These are phyloP conservation scores for Gossypium laxum DNA, from an alignment of 441 rosid species.

Conservation along the genomic window DNA sequence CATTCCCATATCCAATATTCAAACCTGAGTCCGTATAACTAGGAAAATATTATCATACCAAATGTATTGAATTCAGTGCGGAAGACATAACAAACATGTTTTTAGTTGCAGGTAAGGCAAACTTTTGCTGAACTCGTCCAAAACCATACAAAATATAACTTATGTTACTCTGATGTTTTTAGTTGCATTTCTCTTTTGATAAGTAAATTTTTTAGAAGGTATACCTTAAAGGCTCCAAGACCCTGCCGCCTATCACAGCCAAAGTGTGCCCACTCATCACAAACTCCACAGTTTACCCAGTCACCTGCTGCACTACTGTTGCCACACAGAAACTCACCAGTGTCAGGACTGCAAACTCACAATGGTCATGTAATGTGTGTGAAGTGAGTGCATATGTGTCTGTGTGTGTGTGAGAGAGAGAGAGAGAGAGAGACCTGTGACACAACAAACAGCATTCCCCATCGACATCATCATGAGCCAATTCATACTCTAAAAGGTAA, in stretches of 20 bases:
- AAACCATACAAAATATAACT: not conserved
- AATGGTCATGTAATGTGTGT: not conserved
- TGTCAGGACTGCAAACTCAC: slow-evolving; percentile 7
- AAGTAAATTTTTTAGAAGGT: not conserved
- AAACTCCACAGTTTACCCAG: slow-evolving; percentile 94
- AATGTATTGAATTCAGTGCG: not conserved
- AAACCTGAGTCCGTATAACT: too few relatives aligned
- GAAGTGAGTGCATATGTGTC: not conserved
- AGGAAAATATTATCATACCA: not conserved
- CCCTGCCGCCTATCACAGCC: slow-evolving; percentile 97
- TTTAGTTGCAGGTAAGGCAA: not conserved
- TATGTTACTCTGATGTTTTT: not conserved
- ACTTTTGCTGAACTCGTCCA: not conserved
- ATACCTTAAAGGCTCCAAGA: slow-evolving; percentile 94
- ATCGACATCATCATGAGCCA: slow-evolving; percentile 96
- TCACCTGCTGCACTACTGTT: slow-evolving; percentile 99
- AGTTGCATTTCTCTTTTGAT: not conserved
- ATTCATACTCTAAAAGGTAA: slow-evolving; percentile 82
- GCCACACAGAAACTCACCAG: slow-evolving; percentile 12
- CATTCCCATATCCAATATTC: too few relatives aligned
- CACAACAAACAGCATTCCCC: slow-evolving; percentile 98
- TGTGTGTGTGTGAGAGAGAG: not conserved
- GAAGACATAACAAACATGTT: not conserved
- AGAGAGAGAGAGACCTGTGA: slow-evolving; percentile 52
- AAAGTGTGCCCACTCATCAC: slow-evolving; percentile 98